Evolutionary conservation across 2,329 filamentous ascomycete genomes (phyloP).

Genomic region (Xylariaceae sp.): DNA sequence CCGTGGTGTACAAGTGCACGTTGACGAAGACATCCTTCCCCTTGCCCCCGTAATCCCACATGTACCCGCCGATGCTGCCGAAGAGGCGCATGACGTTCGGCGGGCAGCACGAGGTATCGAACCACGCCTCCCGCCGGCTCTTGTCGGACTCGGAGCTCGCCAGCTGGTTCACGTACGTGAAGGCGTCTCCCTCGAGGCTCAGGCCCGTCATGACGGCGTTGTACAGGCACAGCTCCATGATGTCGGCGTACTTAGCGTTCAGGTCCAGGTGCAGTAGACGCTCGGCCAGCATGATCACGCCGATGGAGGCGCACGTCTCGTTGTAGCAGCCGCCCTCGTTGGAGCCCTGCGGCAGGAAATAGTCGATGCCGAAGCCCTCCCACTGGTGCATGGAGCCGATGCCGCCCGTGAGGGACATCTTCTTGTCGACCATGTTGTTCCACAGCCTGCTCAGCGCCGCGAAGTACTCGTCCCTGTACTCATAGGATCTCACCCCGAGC

Average conservation of each 20-base stretch:
- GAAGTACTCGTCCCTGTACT: slow-evolving; percentile 36
- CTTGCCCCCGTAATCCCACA: slow-evolving; percentile 49
- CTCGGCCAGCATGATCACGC: slow-evolving; percentile 63
- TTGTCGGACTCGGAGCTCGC: slow-evolving; percentile 54
- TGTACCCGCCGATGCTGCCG: slow-evolving; percentile 58
- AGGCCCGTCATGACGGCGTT: slow-evolving; percentile 63
- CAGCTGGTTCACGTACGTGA: slow-evolving; percentile 65
- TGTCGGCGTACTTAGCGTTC: slow-evolving; percentile 55
- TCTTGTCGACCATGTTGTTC: slow-evolving; percentile 62
- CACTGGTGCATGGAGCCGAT: slow-evolving; percentile 61
- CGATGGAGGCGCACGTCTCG: slow-evolving; percentile 64
- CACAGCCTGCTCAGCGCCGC: slow-evolving; percentile 53
- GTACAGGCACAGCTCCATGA: slow-evolving; percentile 64
- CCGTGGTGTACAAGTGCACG: slow-evolving; percentile 60
- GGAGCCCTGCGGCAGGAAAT: slow-evolving; percentile 60
- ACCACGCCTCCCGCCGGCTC: slow-evolving; percentile 59
- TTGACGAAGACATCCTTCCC: slow-evolving; percentile 44
- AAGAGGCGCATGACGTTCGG: slow-evolving; percentile 61
- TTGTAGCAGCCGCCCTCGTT: slow-evolving; percentile 66
- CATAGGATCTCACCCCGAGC: slow-evolving; percentile 28
- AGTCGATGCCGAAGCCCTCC: slow-evolving; percentile 63
- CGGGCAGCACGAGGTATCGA: slow-evolving; percentile 62
- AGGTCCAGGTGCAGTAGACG: slow-evolving; percentile 57
- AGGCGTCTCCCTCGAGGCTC: slow-evolving; percentile 57
- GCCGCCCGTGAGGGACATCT: slow-evolving; percentile 66